Percentiles rank a stretch among this genome's conserved stretches.
Evolutionary conservation across 441 rosid species (phyloP).

Genomic region (Euphorbia celastroides): DNA sequence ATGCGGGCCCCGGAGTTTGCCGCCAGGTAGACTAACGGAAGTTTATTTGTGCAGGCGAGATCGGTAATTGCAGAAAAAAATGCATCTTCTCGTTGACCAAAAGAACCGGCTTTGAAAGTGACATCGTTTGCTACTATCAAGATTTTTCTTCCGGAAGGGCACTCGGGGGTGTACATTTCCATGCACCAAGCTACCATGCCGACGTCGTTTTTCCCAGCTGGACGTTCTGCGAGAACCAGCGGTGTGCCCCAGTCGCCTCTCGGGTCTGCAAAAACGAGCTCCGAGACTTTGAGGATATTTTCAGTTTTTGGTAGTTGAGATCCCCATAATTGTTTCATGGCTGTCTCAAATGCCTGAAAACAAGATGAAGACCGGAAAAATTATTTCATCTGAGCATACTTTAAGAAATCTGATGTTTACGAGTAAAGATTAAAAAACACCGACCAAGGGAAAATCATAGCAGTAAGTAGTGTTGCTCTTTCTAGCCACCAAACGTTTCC

Average conservation of each 20-base stretch:
- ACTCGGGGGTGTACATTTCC: conserved; percentile 93
- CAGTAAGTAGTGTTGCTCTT: conserved; percentile 87
- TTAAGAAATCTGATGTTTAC: too few relatives aligned
- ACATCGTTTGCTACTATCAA: conserved; percentile 86
- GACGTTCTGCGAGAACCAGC: conserved; percentile 53
- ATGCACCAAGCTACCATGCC: conserved; percentile 99
- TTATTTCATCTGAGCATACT: conserved; percentile 13
- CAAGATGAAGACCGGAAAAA: conserved; percentile 17
- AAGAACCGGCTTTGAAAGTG: conserved; percentile 97
- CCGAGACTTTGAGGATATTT: conserved; percentile 58
- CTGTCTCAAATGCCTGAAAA: conserved; percentile 90
- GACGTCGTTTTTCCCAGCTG: conserved; percentile 77
- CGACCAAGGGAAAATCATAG: conserved; percentile 95
- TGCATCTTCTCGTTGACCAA: conserved; percentile 98
- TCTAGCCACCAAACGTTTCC: conserved; percentile 84
- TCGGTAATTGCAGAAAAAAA: conserved; percentile 93
- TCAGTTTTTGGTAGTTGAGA: conserved; percentile 45
- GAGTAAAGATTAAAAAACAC: conserved; percentile 21
- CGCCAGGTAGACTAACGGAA: conserved; percentile 94
- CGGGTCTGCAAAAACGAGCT: conserved; percentile 72
- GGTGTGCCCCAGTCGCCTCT: conserved; percentile 74
- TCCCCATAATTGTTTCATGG: conserved; percentile 75
- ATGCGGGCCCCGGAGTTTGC: conserved; percentile 99
- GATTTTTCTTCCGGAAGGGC: conserved; percentile 88
- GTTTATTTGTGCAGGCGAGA: conserved; percentile 84